Percentiles rank a stretch among this genome's conserved stretches.
phyloP scores from a whole-genome alignment of 805 yeast genomes.

The Kodamaea kaohsiungensis region DNA sequence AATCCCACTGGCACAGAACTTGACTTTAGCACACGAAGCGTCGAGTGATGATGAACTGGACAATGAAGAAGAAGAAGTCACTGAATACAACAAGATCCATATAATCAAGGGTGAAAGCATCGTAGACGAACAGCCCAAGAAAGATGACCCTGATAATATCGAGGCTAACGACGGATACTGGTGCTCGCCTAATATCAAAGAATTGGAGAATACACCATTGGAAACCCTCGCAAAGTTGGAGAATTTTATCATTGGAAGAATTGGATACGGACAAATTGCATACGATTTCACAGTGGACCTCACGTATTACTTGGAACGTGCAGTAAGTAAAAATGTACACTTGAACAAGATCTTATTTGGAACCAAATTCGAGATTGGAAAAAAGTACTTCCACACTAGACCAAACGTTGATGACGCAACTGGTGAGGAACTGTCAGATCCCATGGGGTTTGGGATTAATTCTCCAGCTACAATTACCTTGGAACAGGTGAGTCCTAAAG shows the following conservation, averaged over 20 bases:
- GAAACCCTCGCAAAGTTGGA: slow-evolving; percentile 56
- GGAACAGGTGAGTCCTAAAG: slow-evolving; percentile 58
- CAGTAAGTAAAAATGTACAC: slow-evolving; percentile 30
- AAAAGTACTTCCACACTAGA: slow-evolving; percentile 9
- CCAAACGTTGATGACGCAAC: slow-evolving; percentile 27
- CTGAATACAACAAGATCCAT: slow-evolving; percentile 4
- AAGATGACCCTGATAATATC: slow-evolving; percentile 4
- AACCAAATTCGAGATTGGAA: slow-evolving; percentile 39
- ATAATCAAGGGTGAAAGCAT: slow-evolving; percentile 15
- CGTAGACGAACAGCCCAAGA: slow-evolving; percentile 2
- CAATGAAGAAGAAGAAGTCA: slow-evolving; percentile 23
- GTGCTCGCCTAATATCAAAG: slow-evolving; percentile 66
- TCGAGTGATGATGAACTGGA: slow-evolving; percentile 18
- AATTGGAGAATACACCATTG: slow-evolving; percentile 43
- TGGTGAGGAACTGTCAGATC: slow-evolving; percentile 48
- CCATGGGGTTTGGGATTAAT: slow-evolving; percentile 67
- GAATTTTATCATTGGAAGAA: slow-evolving; percentile 68
- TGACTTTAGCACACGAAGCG: background rate
- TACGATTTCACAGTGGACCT: slow-evolving; percentile 71
- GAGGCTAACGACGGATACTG: slow-evolving; percentile 52
- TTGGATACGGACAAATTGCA: slow-evolving; percentile 66
- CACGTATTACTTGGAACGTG: slow-evolving; percentile 47
- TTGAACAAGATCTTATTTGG: slow-evolving; percentile 46
- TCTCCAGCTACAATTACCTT: slow-evolving; percentile 75
- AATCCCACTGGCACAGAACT: slow-evolving; percentile 14